Conservation (phyloP, 1,284 basidiomycete genomes). For the Trichosporon inkin region DNA sequence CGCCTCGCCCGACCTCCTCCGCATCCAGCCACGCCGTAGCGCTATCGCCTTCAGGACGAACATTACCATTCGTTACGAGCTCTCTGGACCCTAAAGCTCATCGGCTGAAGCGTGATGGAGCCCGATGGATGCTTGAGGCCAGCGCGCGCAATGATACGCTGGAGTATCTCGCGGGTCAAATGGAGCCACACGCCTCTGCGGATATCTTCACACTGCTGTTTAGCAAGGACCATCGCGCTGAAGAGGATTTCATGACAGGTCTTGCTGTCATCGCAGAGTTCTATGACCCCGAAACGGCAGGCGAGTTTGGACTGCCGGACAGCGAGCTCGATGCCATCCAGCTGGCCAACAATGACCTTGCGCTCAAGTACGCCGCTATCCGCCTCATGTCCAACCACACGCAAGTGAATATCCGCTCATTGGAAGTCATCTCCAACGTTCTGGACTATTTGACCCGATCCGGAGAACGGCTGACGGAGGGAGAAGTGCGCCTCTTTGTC, state of each 20-base stretch:
- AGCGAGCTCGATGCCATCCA: conserved; percentile 66
- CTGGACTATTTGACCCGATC: conserved; percentile 66
- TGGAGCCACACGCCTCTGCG: conserved; percentile 76
- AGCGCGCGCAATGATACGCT: conserved; percentile 70
- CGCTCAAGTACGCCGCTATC: conserved; percentile 90
- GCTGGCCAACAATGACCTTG: conserved; percentile 83
- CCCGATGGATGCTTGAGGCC: conserved; percentile 72
- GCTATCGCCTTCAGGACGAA: conserved; percentile 20
- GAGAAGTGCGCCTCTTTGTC: conserved; percentile 82
- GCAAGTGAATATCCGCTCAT: conserved; percentile 78
- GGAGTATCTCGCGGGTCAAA: conserved; percentile 82
- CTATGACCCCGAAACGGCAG: conserved; percentile 62
- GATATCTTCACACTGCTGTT: conserved; percentile 78
- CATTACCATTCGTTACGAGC: conserved; percentile 61
- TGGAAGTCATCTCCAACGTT: conserved; percentile 81
- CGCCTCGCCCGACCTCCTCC: conserved; percentile 15
- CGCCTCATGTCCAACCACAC: conserved; percentile 90
- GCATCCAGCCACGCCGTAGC: conserved; percentile 21
- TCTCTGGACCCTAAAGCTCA: conserved; percentile 68
- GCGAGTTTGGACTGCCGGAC: conserved; percentile 56
- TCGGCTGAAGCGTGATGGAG: conserved; percentile 73
- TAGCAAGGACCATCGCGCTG: conserved; percentile 91
- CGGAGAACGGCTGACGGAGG: conserved; percentile 78
- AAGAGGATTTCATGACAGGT: conserved; percentile 84
- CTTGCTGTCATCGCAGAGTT: conserved; percentile 70